phyloP scores from a whole-genome alignment of 306 rosid genomes.

The Fagus sylvatica region DNA sequence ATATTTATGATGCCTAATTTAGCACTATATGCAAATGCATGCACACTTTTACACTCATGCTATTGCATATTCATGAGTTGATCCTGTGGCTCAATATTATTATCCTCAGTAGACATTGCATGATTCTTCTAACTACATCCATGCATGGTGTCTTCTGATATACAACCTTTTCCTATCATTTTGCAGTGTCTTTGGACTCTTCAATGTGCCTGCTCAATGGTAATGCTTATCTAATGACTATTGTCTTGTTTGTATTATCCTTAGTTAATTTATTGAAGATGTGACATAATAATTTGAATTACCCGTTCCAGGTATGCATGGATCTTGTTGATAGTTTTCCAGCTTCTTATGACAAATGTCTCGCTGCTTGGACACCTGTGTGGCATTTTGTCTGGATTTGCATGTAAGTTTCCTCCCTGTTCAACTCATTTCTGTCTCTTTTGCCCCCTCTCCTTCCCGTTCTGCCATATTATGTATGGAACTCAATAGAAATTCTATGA shows the following conservation, averaged over 20 bases:
- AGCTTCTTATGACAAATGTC: constrained; percentile 91
- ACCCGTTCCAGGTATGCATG: constrained; percentile 76
- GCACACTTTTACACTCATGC: background rate
- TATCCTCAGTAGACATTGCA: constrained; percentile 7
- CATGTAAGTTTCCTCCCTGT: constrained; percentile 63
- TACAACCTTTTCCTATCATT: constrained; percentile 20
- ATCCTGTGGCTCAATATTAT: background rate
- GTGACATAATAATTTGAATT: constrained; percentile 10
- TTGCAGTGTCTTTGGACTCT: constrained; percentile 95
- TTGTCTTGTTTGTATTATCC: constrained; percentile 14
- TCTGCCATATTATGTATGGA: constrained; percentile 2
- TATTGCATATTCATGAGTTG: background rate
- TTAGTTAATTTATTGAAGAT: constrained; percentile 12
- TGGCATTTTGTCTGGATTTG: constrained; percentile 98
- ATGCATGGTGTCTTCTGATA: constrained; percentile 16
- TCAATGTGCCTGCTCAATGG: constrained; percentile 93
- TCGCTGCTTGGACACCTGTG: constrained; percentile 96
- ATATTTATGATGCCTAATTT: background rate
- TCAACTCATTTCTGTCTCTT: background rate
- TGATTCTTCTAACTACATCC: constrained; percentile 11
- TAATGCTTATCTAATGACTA: constrained; percentile 28
- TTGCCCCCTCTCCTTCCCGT: background rate
- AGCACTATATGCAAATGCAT: constrained; percentile 3
- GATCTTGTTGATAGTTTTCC: constrained; percentile 90
- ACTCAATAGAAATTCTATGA: constrained; percentile 16